Conservation (phyloP, 1,139 yeast genomes). For the Saccharomycopsis phalli region DNA sequence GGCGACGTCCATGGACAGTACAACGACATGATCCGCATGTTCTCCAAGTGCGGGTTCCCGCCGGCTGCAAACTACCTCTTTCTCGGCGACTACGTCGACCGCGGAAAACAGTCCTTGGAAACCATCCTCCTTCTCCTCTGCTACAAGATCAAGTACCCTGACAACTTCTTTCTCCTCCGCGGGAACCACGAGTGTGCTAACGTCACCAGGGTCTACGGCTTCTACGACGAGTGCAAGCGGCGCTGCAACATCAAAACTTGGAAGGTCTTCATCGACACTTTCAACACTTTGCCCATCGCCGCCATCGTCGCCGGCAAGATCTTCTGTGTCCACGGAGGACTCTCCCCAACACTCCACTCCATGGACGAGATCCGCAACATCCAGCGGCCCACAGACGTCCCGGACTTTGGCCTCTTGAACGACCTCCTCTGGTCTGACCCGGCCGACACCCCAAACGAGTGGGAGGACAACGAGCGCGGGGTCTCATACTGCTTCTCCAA, state of each 20-base stretch:
- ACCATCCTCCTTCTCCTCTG: constrained; percentile 78
- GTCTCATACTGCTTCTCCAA: constrained; percentile 93
- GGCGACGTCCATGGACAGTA: constrained; percentile 98
- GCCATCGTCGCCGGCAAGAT: constrained; percentile 95
- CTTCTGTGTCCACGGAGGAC: constrained; percentile 95
- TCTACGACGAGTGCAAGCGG: constrained; percentile 94
- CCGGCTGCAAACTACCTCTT: constrained; percentile 88
- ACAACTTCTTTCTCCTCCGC: constrained; percentile 81
- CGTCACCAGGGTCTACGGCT: constrained; percentile 91
- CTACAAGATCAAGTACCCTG: constrained; percentile 93
- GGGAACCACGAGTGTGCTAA: constrained; percentile 98
- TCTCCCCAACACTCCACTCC: constrained; percentile 81
- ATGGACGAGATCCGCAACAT: constrained; percentile 89
- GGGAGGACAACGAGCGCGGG: constrained; percentile 98
- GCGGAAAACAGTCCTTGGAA: constrained; percentile 92
- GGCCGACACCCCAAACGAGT: constrained; percentile 86
- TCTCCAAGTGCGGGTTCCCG: constrained; percentile 97
- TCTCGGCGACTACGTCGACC: constrained; percentile 92
- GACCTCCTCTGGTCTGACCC: constrained; percentile 97
- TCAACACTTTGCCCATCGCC: constrained; percentile 89
- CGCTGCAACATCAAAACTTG: constrained; percentile 88
- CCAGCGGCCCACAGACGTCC: constrained; percentile 94
- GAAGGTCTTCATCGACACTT: constrained; percentile 89
- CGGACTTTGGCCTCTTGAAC: constrained; percentile 87
- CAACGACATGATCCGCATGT: constrained; percentile 80